A percentile compares a stretch with the other conserved stretches of the same genome.
These are phyloP conservation scores for Bondarzewia mesenterica DNA, from an alignment of 1,284 basidiomycete species.

Conservation along the genomic window DNA sequence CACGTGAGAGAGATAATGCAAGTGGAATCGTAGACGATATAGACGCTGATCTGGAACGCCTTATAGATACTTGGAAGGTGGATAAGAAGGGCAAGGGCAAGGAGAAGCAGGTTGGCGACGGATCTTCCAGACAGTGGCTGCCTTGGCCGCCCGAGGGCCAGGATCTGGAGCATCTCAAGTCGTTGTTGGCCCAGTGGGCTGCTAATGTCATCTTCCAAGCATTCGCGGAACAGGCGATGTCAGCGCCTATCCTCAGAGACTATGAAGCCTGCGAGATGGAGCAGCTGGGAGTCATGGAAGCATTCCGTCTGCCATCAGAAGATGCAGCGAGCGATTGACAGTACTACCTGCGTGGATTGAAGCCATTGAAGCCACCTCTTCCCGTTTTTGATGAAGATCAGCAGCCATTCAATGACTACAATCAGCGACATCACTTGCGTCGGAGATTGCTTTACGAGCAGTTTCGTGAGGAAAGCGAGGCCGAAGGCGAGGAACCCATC, in stretches of 20 bases:
- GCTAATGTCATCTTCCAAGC: no score
- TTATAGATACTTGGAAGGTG: not conserved
- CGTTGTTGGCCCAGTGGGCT: no score
- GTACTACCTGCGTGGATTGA: no score
- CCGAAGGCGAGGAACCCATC: slow-evolving; percentile 6
- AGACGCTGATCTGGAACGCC: not conserved
- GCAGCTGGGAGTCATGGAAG: slow-evolving; percentile 5
- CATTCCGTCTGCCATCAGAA: slow-evolving; percentile 1
- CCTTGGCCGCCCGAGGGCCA: no score
- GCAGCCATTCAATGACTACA: slow-evolving; percentile 3
- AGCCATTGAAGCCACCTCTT: no score
- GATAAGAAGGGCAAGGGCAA: slow-evolving; percentile 9
- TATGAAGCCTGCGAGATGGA: slow-evolving; percentile 3
- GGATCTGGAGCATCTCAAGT: no score
- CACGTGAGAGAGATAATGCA: no score
- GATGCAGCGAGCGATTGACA: not conserved
- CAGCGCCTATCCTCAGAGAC: not conserved
- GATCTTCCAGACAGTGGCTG: not conserved
- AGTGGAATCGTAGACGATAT: not conserved
- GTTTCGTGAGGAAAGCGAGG: slow-evolving; percentile 8
- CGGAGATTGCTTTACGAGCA: slow-evolving; percentile 12
- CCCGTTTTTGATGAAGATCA: not conserved
- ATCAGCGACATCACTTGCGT: slow-evolving; percentile 7
- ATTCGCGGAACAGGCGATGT: not conserved
- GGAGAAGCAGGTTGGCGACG: slow-evolving; percentile 5